Evolutionary conservation across 2,329 filamentous ascomycete species (phyloP).

Genomic region (Xylariaceae sp.): DNA sequence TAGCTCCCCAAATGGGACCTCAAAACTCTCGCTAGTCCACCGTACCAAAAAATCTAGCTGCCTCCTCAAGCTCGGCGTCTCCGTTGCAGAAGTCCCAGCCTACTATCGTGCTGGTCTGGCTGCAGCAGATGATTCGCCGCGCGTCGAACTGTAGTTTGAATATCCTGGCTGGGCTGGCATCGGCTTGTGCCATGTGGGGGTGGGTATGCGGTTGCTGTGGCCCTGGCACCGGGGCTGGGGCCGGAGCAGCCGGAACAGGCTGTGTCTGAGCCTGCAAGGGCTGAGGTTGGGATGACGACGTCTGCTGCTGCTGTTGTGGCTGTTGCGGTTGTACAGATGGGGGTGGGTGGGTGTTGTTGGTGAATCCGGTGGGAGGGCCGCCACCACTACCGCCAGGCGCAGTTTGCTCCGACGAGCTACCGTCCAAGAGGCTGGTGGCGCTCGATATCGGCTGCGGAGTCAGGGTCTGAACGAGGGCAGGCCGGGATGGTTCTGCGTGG

Average conservation of each 20-base stretch:
- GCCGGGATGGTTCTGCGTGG: slow-evolving; percentile 4
- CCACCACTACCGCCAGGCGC: slow-evolving; percentile 8
- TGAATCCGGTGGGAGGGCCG: slow-evolving; percentile 10
- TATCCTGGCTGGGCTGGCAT: slow-evolving; percentile 53
- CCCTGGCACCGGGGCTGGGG: slow-evolving; percentile 19
- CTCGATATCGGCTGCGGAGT: slow-evolving; percentile 8
- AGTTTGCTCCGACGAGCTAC: slow-evolving; percentile 1
- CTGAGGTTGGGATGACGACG: no score
- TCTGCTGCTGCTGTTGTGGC: slow-evolving; percentile 27
- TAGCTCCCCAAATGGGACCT: no score
- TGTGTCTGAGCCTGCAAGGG: slow-evolving; percentile 1
- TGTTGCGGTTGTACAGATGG: slow-evolving; percentile 10
- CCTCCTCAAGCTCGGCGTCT: slow-evolving; percentile 71
- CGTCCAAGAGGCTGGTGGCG: slow-evolving; percentile 4
- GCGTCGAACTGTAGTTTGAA: slow-evolving; percentile 98
- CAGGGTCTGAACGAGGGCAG: slow-evolving; percentile 8
- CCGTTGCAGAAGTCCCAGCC: slow-evolving; percentile 96
- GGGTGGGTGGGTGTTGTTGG: neutral
- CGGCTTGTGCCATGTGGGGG: slow-evolving; percentile 37
- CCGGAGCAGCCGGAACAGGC: slow-evolving; percentile 7
- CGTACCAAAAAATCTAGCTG: slow-evolving; percentile 67
- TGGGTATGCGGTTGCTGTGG: slow-evolving; percentile 26
- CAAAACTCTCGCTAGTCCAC: slow-evolving; percentile 48
- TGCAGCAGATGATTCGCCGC: slow-evolving; percentile 87
- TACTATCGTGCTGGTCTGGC: slow-evolving; percentile 83